These are phyloP conservation scores for Ganoderma sp. DNA, from an alignment of 1,284 basidiomycete species.

Conservation along the genomic window DNA sequence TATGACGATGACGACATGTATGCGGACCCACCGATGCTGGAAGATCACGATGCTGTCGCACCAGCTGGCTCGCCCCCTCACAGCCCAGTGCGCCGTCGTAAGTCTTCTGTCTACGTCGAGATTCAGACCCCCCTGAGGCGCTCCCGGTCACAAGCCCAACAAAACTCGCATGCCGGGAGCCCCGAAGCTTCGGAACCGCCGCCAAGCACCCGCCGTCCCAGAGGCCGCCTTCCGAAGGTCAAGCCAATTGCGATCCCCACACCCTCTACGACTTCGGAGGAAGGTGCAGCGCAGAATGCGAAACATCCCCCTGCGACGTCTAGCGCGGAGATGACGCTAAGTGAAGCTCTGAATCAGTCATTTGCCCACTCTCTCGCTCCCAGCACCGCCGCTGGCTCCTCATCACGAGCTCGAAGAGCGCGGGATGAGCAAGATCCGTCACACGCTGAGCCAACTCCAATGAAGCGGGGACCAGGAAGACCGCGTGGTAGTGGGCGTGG, in stretches of 20 bases:
- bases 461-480: slow-evolving; percentile 19
- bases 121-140: slow-evolving; percentile 1
- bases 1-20: slow-evolving; percentile 5
- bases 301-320: neutral
- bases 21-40: neutral
- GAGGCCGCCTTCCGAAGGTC: slow-evolving; percentile 12
- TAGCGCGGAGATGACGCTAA: slow-evolving; percentile 4
- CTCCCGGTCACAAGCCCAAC: neutral
- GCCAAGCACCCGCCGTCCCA: neutral
- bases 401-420: neutral
- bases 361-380: slow-evolving; percentile 2
- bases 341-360: slow-evolving; percentile 24
- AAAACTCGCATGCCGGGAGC: neutral
- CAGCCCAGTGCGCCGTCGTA: slow-evolving; percentile 5
- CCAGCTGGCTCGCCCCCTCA: neutral
- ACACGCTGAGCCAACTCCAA: neutral
- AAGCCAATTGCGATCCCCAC: slow-evolving; percentile 20
- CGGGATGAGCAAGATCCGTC: neutral
- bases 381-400: neutral
- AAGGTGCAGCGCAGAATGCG: neutral
- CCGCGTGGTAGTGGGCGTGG: slow-evolving; percentile 8
- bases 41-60: neutral
- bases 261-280: slow-evolving; percentile 22
- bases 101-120: slow-evolving; percentile 20
- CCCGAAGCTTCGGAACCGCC: neutral